Base-by-base conservation (phyloP, 2,329 filamentous ascomycete species). In the Microthyrium microscopicum region DNA sequence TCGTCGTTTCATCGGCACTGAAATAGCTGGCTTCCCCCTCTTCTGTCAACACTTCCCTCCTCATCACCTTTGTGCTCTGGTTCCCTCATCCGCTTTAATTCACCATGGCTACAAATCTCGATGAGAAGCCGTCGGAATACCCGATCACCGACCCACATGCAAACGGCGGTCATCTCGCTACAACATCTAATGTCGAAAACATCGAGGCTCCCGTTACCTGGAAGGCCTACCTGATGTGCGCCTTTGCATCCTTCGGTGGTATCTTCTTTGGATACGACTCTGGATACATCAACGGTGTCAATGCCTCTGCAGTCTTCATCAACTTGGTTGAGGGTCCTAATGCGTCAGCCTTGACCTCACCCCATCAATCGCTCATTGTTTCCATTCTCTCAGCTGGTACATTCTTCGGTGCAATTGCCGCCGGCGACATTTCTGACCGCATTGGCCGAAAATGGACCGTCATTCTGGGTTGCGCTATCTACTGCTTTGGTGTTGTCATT, bases 211-310 rank as follows among this genome's bases (percentile, higher is more conserved):
- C 60, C 3, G 57, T 62, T 29, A 63, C 58, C 5, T 44, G 55
- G 38, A 58, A 59, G 40, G 58, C 57, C 35, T 60, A 59, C 39
- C 41, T 59, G 20, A 48, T 62, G 17, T 62, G 58, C 43, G 57
- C 56, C 22, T 62, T 62, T 37, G 60, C 58, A 3, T 56, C 60
- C n/a, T 62, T 63, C 41, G 60, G 60, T 40, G 60, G 60, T 44
- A 77, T 81, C 56, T 77, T 82, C 61, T 79, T 82, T 56, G 78
- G 78, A 31, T 84, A 79, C 55, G 78, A 83, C 47, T 79, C 76
- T 26, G 78, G 77, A 44, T 79, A 78, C 58, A 79, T 80, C 60
- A 73, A 71, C 51, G 72, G 72, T 50, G 70, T 76, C 38, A 56
- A 68, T 26, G 68, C 41, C 11, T 55, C 54, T 52, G 31, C 29